A percentile compares a stretch with the other conserved stretches of the same genome.
Evolutionary conservation across 2,329 filamentous ascomycete species (phyloP).

Genomic region (Pseudogymnoascus sp.): DNA sequence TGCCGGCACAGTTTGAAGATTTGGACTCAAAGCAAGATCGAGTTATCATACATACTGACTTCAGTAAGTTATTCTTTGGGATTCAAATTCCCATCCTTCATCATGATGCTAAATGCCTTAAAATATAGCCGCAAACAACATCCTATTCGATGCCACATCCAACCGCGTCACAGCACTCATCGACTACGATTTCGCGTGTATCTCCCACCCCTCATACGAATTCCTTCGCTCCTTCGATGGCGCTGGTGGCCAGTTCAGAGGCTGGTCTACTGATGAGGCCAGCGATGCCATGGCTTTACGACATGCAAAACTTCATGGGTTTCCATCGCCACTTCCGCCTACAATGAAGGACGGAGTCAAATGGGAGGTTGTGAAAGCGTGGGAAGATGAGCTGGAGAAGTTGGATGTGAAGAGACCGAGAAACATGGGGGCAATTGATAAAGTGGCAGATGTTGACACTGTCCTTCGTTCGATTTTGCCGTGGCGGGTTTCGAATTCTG

Average conservation of each 20-base stretch:
- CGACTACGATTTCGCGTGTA: constrained; percentile 24
- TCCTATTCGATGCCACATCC: constrained; percentile 23
- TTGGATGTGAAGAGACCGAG: neutral
- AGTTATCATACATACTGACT: constrained; percentile 25
- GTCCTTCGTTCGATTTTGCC: neutral
- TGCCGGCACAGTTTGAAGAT: constrained; percentile 20
- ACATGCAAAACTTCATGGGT: constrained; percentile 23
- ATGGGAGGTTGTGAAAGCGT: neutral
- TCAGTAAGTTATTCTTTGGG: constrained; percentile 19
- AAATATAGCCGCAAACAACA: constrained; percentile 20
- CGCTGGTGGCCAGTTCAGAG: constrained; percentile 20
- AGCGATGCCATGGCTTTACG: constrained; percentile 17
- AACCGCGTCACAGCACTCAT: constrained; percentile 25
- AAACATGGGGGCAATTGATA: neutral
- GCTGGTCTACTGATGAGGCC: constrained; percentile 18
- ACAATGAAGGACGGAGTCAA: neutral
- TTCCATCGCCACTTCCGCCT: constrained; percentile 13
- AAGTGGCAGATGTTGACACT: neutral
- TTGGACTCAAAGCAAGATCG: constrained; percentile 15
- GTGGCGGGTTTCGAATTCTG: neutral
- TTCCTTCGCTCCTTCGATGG: constrained; percentile 21
- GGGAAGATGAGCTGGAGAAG: neutral
- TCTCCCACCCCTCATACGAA: constrained; percentile 22
- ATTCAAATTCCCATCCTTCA: neutral
- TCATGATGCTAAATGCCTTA: neutral